These are phyloP conservation scores for Microthlaspi erraticum DNA, from an alignment of 345 rosid species.

Conservation along the genomic window DNA sequence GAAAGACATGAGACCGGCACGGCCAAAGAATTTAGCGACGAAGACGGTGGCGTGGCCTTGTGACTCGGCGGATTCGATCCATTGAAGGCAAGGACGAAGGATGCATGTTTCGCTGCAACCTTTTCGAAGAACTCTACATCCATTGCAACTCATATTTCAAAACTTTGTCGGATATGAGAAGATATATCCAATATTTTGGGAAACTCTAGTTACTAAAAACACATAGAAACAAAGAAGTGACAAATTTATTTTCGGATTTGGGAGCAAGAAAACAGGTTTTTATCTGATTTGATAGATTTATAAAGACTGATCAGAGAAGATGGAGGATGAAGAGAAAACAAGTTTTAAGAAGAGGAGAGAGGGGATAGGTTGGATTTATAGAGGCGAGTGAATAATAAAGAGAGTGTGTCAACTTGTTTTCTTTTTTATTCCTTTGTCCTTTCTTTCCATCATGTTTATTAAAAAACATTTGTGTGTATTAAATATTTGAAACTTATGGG, in stretches of 20 bases:
- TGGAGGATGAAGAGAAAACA: conserved; percentile 9
- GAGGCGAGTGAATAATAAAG: conserved; percentile 39
- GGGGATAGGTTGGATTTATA: conserved; percentile 34
- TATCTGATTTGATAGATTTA: conserved; percentile 11
- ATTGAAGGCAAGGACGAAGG: conserved; percentile 86
- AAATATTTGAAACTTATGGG: conserved; percentile 15
- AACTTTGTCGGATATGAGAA: background rate
- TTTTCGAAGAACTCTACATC: conserved; percentile 89
- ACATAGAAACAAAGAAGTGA: background rate
- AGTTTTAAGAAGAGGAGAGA: conserved; percentile 33
- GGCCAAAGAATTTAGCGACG: conserved; percentile 98
- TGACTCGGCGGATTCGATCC: conserved; percentile 87
- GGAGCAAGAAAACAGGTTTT: conserved; percentile 13
- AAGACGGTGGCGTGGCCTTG: conserved; percentile 97
- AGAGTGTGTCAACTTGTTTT: conserved; percentile 46
- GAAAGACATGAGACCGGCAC: conserved; percentile 97
- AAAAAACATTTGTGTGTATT: background rate
- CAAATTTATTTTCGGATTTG: background rate
- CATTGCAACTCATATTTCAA: conserved; percentile 77
- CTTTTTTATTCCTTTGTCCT: conserved; percentile 43
- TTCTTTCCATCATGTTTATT: conserved; percentile 14
- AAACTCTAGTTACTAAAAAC: background rate
- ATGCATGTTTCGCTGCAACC: conserved; percentile 96
- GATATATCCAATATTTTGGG: conserved; percentile 18
- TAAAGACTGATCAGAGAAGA: background rate